These are phyloP conservation scores for Hyphodiscus hymeniophilus DNA, from an alignment of 495 filamentous ascomycete species.

Conservation along the genomic window DNA sequence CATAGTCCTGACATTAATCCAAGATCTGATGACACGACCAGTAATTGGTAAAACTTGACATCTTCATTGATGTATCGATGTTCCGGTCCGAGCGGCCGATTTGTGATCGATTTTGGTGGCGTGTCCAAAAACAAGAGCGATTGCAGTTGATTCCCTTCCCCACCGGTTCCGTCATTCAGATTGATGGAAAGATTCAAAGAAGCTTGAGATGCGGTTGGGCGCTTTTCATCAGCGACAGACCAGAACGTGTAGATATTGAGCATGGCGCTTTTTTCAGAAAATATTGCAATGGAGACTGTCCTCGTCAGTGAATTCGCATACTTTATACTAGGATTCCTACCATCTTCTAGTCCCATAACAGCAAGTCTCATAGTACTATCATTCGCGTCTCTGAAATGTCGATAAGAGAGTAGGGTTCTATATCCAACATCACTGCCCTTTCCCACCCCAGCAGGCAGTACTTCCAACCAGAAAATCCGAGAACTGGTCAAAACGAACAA, in stretches of 20 bases:
- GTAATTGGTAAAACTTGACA: conserved; percentile 22
- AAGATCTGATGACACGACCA: conserved; percentile 18
- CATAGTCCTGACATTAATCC: conserved; percentile 16
- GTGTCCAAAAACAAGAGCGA: conserved; percentile 8
- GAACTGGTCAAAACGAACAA: conserved; percentile 49
- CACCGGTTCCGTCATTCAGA: background rate
- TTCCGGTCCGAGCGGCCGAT: conserved; percentile 5
- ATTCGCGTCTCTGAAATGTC: conserved; percentile 36
- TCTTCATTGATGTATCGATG: conserved; percentile 11
- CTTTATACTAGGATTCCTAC: conserved; percentile 4
- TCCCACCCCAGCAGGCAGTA: conserved; percentile 16
- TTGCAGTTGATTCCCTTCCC: background rate
- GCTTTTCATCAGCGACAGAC: background rate
- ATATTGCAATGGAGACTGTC: conserved; percentile 16
- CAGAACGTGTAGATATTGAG: conserved; percentile 20
- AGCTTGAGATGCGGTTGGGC: conserved; percentile 1
- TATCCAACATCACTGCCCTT: conserved; percentile 1
- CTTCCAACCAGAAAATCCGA: conserved; percentile 28
- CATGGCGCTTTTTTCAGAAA: conserved; percentile 8
- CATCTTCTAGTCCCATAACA: conserved; percentile 3
- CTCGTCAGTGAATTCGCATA: conserved; percentile 11
- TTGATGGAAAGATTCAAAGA: conserved; percentile 4
- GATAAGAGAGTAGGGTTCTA: conserved; percentile 27
- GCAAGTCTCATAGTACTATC: conserved; percentile 28
- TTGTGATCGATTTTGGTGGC: conserved; percentile 1